A percentile compares a stretch with the other conserved stretches of the same genome.
Conservation (phyloP, 2,329 filamentous ascomycete species). For the Gyromitra esculenta region DNA sequence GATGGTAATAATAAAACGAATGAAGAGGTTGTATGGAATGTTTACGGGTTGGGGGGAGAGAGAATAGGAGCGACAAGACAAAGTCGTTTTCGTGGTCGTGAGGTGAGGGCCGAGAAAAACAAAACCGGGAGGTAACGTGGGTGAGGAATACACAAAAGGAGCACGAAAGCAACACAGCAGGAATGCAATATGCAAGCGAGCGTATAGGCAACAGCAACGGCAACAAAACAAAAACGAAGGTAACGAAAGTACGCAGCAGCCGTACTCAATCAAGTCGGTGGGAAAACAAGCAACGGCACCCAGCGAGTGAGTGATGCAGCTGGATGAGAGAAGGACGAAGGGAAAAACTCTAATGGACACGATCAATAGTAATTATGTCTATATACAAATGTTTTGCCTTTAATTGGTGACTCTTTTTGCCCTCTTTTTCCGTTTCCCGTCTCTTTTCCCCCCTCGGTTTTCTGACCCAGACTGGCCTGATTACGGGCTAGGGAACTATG, state of each 20-base stretch:
- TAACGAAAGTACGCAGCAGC: conserved; percentile 45
- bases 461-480: conserved; percentile 8
- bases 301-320: conserved; percentile 26
- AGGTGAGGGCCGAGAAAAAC: conserved; percentile 39
- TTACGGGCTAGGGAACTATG: conserved; percentile 22
- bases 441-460: conserved; percentile 11
- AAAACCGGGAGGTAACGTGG: conserved; percentile 42
- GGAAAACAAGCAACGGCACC: conserved; percentile 24
- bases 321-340: conserved; percentile 37
- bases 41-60: conserved; percentile 27
- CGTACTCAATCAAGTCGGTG: conserved; percentile 22
- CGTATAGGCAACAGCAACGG: conserved; percentile 41
- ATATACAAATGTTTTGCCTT: conserved; percentile 39
- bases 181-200: conserved; percentile 52
- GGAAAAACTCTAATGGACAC: conserved; percentile 18
- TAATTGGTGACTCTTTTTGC: conserved; percentile 45
- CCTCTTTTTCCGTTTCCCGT: conserved; percentile 29
- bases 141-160: conserved; percentile 36
- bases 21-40: conserved; percentile 23
- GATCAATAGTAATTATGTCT: conserved; percentile 39
- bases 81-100: conserved; percentile 42
- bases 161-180: conserved; percentile 38
- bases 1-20: conserved; percentile 40
- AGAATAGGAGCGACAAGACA: conserved; percentile 38
- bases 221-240: conserved; percentile 47